Percentiles rank a stretch among this genome's conserved stretches.
Evolutionary conservation across 2,329 filamentous ascomycete species (phyloP).

Genomic region (Aspergillus uvarum): DNA sequence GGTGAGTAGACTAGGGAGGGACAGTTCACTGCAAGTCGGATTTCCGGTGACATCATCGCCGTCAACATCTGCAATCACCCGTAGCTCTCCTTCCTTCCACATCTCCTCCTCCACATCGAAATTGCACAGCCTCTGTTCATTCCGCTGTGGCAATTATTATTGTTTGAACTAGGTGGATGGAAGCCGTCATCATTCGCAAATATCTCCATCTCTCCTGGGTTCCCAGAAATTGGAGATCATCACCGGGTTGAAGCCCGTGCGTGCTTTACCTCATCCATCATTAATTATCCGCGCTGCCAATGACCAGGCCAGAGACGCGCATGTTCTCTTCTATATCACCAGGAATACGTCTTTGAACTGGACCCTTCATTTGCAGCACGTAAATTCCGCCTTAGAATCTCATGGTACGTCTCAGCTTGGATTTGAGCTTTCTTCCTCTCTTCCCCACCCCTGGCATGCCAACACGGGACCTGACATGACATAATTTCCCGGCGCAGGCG

Average conservation of each 20-base stretch:
- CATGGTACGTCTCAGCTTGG: background rate
- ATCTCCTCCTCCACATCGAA: background rate
- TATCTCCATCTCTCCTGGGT: background rate
- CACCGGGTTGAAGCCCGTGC: background rate
- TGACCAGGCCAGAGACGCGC: background rate
- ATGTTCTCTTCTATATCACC: background rate
- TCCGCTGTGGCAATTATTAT: background rate
- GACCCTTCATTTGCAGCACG: background rate
- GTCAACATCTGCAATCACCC: background rate
- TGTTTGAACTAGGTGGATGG: background rate
- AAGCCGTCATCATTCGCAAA: background rate
- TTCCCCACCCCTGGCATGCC: too few species aligned
- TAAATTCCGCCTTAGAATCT: background rate
- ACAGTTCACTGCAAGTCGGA: too few species aligned
- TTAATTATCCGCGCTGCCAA: background rate
- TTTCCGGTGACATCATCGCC: background rate
- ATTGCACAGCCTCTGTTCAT: background rate
- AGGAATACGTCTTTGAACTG: background rate
- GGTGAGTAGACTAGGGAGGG: too few species aligned
- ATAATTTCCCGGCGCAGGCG: slow-evolving; percentile 47
- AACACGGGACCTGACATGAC: slow-evolving; percentile 15
- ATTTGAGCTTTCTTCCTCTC: background rate
- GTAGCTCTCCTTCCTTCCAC: background rate
- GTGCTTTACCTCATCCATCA: background rate
- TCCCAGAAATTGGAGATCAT: background rate